Evolutionary conservation across 2,329 filamentous ascomycete genomes (phyloP), one percentile per base, ranked within the genome.

Genomic region (Sclerotinia trifoliorum): DNA sequence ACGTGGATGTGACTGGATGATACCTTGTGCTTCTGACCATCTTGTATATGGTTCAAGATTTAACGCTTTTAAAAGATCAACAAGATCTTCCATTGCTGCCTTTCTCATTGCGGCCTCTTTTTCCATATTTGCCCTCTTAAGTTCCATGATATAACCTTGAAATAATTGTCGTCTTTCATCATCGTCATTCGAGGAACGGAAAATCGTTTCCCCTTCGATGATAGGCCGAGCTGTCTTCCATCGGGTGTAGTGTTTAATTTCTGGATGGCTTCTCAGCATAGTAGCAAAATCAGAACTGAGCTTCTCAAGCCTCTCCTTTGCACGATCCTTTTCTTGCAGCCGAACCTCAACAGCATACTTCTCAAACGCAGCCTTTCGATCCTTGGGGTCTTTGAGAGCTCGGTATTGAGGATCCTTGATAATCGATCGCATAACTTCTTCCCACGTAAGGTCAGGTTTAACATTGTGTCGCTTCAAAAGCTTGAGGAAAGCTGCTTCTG

Each of bases 221-320:
- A 97, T 96, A 13, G 93, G 93, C 62, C 92, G 89, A 65, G 94
- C 95, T 21, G 93, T 97, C 85, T 93, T 96, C 95, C 95, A 99
- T 70, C 93, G 90, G 54, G 94, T 97, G 79, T 96, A 97, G 79
- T 97, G 88, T 79, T 94, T 95, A 80, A 99, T 98, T 80, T 99
- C 95, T 70, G 94, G 93, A 79, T 99, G 94, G 73, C 93, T 94
- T 80, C 90, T 93, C 73, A 99, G 86, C 95, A 99, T 99, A 67
- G 90, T 94, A 74, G 91, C 90, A 80, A 99, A 99, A 83, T 98
- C 95, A 79, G 91, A 86, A 76, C 93, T 92, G 77, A 98, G 85
- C 82, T 97, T 98, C 75, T 92, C 85, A 79, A 96, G 85, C 78
- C 95, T 90, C 81, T 98, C 94, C 80, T 96, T 94, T 77, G 94